phyloP scores from a whole-genome alignment of 208 protist genomes.

The Herpetomonas samuelpessoai region DNA sequence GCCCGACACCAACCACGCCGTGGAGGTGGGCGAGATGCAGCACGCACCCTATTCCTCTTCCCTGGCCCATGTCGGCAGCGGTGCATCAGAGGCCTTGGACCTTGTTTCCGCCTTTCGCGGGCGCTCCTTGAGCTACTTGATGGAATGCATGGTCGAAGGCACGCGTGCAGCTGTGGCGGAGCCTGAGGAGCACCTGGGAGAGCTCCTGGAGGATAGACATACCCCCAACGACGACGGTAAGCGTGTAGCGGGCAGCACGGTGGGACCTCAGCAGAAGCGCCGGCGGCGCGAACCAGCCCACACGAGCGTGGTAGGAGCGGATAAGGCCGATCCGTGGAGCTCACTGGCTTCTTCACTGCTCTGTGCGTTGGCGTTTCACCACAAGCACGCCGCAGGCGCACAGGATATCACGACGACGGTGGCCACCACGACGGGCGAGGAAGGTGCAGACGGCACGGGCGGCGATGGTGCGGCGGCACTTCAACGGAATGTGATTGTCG shows the following conservation, averaged over 20 bases:
- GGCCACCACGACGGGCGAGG: background rate
- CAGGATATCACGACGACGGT: background rate
- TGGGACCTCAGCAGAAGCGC: background rate
- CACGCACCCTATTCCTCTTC: slow-evolving; percentile 1
- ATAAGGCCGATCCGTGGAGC: slow-evolving; percentile 30
- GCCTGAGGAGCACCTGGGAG: background rate
- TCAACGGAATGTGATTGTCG: slow-evolving; percentile 20
- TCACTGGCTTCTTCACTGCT: slow-evolving; percentile 64
- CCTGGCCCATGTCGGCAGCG: background rate
- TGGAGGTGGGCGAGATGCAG: slow-evolving; percentile 17
- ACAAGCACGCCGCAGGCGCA: slow-evolving; percentile 19
- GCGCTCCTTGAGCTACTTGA: slow-evolving; percentile 6
- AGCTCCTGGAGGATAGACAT: no score
- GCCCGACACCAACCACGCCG: slow-evolving; percentile 45
- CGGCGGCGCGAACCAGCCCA: background rate
- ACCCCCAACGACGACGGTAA: background rate
- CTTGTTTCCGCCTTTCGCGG: slow-evolving; percentile 5
- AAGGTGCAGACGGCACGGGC: background rate
- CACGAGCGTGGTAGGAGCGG: background rate
- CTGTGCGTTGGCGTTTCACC: slow-evolving; percentile 48
- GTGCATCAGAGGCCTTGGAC: background rate
- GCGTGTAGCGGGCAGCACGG: background rate
- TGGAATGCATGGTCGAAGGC: slow-evolving; percentile 3
- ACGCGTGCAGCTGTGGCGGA: background rate
- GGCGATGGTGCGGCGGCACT: slow-evolving; percentile 4